Evolutionary conservation across 2,329 filamentous ascomycete genomes (phyloP), one percentile per base, ranked within the genome.

Genomic region (Trichocomaceae sp.): DNA sequence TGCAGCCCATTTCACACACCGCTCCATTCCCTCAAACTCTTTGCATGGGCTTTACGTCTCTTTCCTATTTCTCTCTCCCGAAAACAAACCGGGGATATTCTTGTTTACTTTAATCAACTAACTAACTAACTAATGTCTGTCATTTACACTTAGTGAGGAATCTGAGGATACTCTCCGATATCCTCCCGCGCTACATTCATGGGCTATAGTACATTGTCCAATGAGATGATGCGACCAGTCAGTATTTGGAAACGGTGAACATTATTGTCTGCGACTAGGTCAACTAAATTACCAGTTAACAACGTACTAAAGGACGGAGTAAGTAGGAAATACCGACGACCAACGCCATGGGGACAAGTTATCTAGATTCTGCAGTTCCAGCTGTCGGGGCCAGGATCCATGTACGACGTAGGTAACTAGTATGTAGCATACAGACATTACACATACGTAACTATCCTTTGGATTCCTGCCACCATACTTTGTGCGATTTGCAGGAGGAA

Each of bases 1-100:
- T 52, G 41, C 50, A 52, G 20, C 39, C 41, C 19, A 33, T 52
- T 53, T 53, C 51, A 53, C 51, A 53, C 51, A 53, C 51, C 51
- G 51, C 51, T 47, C 47, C 51, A 47, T 41, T 41, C 31, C 17
- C 10, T 42, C 39, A 19, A 10, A 17, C 10, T 42, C n/a, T 35
- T 12, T 33, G 29, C 12, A 33, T 10, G 29, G 29, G 12, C 2
- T 20, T 41, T 41, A 19, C 17, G 17, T 41, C 9, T 15, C 31
- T 42, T 42, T 42, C 39, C 26, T 26, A 26, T 26, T 26, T 7
- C 39, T 41, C 17, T 19, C n/a, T 37, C 33, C 33, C 33, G 33
- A 37, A n/a, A 37, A 6, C 33, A 37, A 39, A 39, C 35, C 5
- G n/a, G 35, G 19, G 13, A 39, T 39, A 26, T 3, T 26, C 7